Percentiles rank a stretch among this genome's conserved stretches.
Conservation (phyloP, 805 yeast species). For the Yarrowia hollandica region DNA sequence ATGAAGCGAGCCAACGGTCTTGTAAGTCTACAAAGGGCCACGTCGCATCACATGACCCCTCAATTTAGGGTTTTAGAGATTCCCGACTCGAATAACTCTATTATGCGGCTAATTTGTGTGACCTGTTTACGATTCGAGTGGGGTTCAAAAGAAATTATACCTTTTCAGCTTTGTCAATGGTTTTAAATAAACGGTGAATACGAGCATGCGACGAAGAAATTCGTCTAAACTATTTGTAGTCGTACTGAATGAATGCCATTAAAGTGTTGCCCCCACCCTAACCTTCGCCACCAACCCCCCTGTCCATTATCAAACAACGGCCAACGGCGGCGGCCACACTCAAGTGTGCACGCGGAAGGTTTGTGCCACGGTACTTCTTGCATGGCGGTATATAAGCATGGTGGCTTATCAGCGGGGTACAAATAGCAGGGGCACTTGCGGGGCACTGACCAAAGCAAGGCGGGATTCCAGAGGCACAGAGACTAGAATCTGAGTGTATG, state of each 20-base stretch:
- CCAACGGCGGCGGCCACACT: background rate
- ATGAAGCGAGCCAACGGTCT: slow-evolving; percentile 19
- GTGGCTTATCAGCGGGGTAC: slow-evolving; percentile 21
- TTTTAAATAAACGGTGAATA: slow-evolving; percentile 3
- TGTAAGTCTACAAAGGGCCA: background rate
- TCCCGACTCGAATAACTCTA: slow-evolving; percentile 8
- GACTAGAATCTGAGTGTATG: too few relatives aligned
- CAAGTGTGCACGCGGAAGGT: background rate
- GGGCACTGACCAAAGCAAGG: background rate
- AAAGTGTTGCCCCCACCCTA: background rate
- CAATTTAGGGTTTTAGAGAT: background rate
- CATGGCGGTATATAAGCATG: slow-evolving; percentile 9
- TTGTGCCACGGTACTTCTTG: background rate
- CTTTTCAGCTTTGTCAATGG: too few relatives aligned
- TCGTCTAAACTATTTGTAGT: too few relatives aligned
- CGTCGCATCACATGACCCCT: slow-evolving; percentile 24
- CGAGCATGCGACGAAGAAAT: background rate
- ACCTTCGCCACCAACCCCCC: slow-evolving; percentile 11
- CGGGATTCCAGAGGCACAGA: background rate
- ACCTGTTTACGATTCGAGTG: slow-evolving; percentile 11
- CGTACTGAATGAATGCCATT: too few relatives aligned
- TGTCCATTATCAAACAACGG: slow-evolving; percentile 1
- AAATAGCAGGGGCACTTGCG: slow-evolving; percentile 13
- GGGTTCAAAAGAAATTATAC: slow-evolving; percentile 11
- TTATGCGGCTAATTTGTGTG: background rate